These are phyloP conservation scores for Leccinum sublutescens DNA, from an alignment of 768 basidiomycete genomes.

Conservation along the genomic window DNA sequence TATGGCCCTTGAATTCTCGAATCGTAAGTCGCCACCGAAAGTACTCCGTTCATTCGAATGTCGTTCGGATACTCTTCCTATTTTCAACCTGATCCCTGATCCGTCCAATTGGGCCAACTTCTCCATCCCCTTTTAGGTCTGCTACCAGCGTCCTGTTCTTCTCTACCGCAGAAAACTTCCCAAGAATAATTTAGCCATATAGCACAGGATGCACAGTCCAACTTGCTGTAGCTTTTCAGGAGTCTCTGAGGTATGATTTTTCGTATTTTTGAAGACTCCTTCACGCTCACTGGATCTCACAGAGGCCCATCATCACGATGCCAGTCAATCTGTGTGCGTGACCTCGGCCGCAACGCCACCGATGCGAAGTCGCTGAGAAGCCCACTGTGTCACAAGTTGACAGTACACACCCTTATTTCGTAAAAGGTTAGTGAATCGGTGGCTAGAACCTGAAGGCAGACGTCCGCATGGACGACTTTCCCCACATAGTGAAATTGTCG, in stretches of 20 bases:
- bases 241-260: neutral
- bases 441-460: too few relatives aligned
- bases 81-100: neutral
- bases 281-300: neutral
- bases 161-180: neutral
- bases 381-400: neutral
- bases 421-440: neutral
- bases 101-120: neutral
- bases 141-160: neutral
- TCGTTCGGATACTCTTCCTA: too few relatives aligned
- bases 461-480: neutral
- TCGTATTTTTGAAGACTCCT: neutral
- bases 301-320: too few relatives aligned
- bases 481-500: neutral
- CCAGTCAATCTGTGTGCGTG: too few relatives aligned
- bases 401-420: neutral
- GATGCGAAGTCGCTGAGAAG: neutral
- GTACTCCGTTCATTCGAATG: too few relatives aligned
- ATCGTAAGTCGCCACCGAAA: too few relatives aligned
- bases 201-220: neutral
- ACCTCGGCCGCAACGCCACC: neutral
- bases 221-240: neutral
- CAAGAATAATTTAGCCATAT: neutral
- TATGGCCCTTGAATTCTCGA: too few relatives aligned
- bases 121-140: neutral